These are phyloP conservation scores for Apiotrichum gamsii DNA, from an alignment of 1,284 basidiomycete species.

Conservation along the genomic window DNA sequence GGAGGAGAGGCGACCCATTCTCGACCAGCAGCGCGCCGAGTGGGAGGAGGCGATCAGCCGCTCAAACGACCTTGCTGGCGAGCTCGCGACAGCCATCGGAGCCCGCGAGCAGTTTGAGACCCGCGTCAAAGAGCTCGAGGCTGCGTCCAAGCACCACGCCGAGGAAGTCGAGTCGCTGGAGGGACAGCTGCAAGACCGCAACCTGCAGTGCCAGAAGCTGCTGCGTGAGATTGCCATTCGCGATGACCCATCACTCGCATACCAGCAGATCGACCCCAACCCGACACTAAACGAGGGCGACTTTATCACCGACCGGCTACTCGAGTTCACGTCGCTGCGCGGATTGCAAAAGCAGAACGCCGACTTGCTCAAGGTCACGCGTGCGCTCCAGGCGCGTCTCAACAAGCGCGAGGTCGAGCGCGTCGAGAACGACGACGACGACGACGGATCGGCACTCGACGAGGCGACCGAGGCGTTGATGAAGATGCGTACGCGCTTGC, in stretches of 20 bases:
- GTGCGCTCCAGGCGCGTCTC: conserved; percentile 71
- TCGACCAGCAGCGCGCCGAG: conserved; percentile 78
- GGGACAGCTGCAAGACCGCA: conserved; percentile 75
- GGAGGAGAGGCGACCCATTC: conserved; percentile 80
- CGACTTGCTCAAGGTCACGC: conserved; percentile 72
- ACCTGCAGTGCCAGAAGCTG: conserved; percentile 74
- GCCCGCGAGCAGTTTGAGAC: conserved; percentile 52
- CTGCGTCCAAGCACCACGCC: conserved; percentile 58
- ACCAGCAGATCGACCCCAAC: conserved; percentile 58
- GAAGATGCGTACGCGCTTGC: conserved; percentile 72
- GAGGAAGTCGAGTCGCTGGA: conserved; percentile 68
- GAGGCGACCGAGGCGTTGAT: conserved; percentile 69
- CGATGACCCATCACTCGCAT: conserved; percentile 71
- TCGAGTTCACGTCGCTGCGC: conserved; percentile 76
- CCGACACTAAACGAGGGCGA: conserved; percentile 52
- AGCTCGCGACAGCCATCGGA: conserved; percentile 65
- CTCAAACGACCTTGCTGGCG: conserved; percentile 67
- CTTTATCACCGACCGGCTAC: conserved; percentile 83
- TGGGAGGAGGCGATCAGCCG: conserved; percentile 73
- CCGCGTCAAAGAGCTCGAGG: conserved; percentile 50
- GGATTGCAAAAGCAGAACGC: conserved; percentile 80
- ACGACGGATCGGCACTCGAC: conserved; percentile 65
- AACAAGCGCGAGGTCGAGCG: conserved; percentile 69
- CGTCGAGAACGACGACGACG: conserved; percentile 51
- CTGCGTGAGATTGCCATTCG: conserved; percentile 70